A percentile compares a stretch with the other conserved stretches of the same genome.
Conservation (phyloP, 768 basidiomycete genomes). For the Boletus subparvulus region DNA sequence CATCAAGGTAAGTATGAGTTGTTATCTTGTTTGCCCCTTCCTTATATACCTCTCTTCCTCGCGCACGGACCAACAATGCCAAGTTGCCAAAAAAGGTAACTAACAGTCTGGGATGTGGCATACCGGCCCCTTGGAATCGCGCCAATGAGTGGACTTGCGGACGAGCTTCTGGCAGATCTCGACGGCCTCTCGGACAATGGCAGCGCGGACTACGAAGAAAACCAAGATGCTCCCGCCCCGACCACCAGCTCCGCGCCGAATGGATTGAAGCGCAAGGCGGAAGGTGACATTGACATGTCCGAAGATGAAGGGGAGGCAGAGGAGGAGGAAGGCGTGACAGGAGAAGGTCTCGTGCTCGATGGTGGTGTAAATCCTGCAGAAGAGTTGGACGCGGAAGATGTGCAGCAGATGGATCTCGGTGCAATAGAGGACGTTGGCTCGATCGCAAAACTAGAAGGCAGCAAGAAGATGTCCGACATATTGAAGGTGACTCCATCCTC, state of each 20-base stretch:
- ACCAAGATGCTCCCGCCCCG: conserved; percentile 26
- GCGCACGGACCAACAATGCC: conserved; percentile 28
- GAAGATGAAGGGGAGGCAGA: conserved; percentile 49
- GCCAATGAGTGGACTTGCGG: conserved; percentile 77
- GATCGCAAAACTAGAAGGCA: conserved; percentile 85
- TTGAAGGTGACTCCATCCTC: conserved; percentile 54
- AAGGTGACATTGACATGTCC: conserved; percentile 52
- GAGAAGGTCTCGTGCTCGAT: conserved; percentile 63
- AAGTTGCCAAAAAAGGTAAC: conserved; percentile 12
- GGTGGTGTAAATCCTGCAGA: conserved; percentile 94
- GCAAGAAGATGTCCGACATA: conserved; percentile 85
- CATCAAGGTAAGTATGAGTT: conserved; percentile 65
- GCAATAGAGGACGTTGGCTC: conserved; percentile 81
- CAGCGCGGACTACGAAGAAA: conserved; percentile 49
- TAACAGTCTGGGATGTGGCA: not conserved
- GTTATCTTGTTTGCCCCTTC: not conserved
- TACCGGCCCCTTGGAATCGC: not conserved
- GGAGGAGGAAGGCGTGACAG: conserved; percentile 39
- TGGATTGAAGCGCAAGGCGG: conserved; percentile 65
- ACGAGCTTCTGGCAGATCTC: conserved; percentile 91
- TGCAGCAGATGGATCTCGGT: conserved; percentile 90
- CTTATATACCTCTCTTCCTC: conserved; percentile 29
- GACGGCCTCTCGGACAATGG: conserved; percentile 78
- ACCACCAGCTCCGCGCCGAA: conserved; percentile 23
- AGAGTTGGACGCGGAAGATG: conserved; percentile 91